Conservation (phyloP, 2,329 filamentous ascomycete genomes). For the Bipolaris cookei region DNA sequence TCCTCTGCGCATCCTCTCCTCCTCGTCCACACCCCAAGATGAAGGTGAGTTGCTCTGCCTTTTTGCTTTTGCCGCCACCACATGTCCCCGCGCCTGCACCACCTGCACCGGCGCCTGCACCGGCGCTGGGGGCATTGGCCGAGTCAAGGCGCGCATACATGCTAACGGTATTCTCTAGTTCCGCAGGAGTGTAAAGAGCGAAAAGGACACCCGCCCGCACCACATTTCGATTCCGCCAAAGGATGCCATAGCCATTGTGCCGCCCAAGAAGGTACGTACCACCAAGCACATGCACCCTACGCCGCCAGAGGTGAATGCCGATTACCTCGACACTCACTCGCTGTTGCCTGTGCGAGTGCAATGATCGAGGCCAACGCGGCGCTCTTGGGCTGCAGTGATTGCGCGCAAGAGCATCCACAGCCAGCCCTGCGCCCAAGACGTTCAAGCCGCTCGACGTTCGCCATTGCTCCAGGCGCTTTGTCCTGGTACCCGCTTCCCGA, state of each 20-base stretch:
- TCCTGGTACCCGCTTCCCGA: constrained; percentile 22
- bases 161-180: constrained; percentile 55
- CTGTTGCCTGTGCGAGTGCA: background rate
- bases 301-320: background rate
- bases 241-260: constrained; percentile 84
- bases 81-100: constrained; percentile 5
- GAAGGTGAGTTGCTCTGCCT: constrained; percentile 23
- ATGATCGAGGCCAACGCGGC: background rate
- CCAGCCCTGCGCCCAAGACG: background rate
- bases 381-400: background rate
- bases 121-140: constrained; percentile 9
- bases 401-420: background rate
- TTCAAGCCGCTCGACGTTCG: constrained; percentile 1
- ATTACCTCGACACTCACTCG: background rate
- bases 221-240: constrained; percentile 83
- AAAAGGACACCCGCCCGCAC: constrained; percentile 75
- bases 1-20: constrained; percentile 15
- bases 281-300: background rate
- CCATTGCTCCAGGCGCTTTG: constrained; percentile 12
- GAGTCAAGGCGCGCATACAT: constrained; percentile 31
- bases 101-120: constrained; percentile 10
- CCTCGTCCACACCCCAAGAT: constrained; percentile 16
- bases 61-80: constrained; percentile 12
- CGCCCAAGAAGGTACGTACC: constrained; percentile 81
- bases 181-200: constrained; percentile 87